These are phyloP conservation scores for Yamadazyma scolyti DNA, from an alignment of 805 yeast species.

Conservation along the genomic window DNA sequence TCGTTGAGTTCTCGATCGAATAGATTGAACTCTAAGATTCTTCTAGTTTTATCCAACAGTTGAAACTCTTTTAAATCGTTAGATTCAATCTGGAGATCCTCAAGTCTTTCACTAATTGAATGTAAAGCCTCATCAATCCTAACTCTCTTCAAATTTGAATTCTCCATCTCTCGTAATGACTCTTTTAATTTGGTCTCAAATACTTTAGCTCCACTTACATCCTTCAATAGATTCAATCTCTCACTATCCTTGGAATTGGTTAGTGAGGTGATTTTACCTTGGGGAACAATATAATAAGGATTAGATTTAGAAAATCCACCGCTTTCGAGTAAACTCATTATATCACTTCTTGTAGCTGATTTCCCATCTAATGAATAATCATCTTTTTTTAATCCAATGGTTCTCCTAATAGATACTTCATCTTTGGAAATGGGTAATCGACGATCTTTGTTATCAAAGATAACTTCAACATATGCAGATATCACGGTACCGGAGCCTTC, in stretches of 20 bases:
- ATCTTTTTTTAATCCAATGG: conserved; percentile 90
- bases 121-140: conserved; percentile 71
- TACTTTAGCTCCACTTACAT: conserved; percentile 92
- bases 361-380: conserved; percentile 83
- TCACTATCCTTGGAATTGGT: conserved; percentile 89
- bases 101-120: conserved; percentile 66
- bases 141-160: conserved; percentile 63
- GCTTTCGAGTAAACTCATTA: conserved; percentile 77
- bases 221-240: conserved; percentile 73
- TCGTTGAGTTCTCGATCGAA: conserved; percentile 73
- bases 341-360: conserved; percentile 74
- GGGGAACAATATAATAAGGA: conserved; percentile 96
- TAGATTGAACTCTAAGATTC: conserved; percentile 69
- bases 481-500: conserved; percentile 88
- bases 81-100: conserved; percentile 78
- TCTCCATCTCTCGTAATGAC: conserved; percentile 73
- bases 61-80: conserved; percentile 71
- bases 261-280: conserved; percentile 83
- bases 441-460: conserved; percentile 75
- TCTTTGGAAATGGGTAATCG: conserved; percentile 67
- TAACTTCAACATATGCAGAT: conserved; percentile 90
- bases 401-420: conserved; percentile 75
- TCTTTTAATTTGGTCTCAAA: conserved; percentile 81
- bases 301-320: conserved; percentile 90
- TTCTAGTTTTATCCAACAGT: conserved; percentile 59